Evolutionary conservation across 2,329 filamentous ascomycete species (phyloP).

Genomic region (Ascochyta clinopodiicola): DNA sequence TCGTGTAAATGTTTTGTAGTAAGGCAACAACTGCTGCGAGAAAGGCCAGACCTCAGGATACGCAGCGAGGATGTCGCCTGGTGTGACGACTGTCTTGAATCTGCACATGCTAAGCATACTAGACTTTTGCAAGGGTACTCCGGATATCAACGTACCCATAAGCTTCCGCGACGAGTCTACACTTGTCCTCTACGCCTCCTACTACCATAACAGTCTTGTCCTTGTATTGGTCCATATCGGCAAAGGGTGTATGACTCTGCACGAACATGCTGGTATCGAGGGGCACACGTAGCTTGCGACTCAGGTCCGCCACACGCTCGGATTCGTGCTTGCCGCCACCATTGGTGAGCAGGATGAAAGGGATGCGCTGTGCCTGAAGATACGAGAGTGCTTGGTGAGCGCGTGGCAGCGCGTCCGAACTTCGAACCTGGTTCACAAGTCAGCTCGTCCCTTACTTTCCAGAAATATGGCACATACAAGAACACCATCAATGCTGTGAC

Average conservation of each 20-base stretch:
- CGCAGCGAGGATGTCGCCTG: conserved; percentile 79
- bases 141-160: conserved; percentile 35
- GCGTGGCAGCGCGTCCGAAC: conserved; percentile 77
- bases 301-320: conserved; percentile 74
- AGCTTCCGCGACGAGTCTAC: conserved; percentile 74
- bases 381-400: conserved; percentile 75
- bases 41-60: conserved; percentile 86
- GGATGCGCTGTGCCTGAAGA: conserved; percentile 76
- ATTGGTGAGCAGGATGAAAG: conserved; percentile 95
- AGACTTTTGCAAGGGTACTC: not conserved
- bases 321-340: conserved; percentile 86
- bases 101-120: conserved; percentile 21
- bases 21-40: conserved; percentile 67
- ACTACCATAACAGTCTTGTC: conserved; percentile 59
- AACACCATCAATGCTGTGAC: conserved; percentile 85
- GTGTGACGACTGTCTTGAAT: conserved; percentile 76
- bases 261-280: conserved; percentile 76
- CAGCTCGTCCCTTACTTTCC: not conserved
- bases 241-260: conserved; percentile 90
- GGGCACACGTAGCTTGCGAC: conserved; percentile 67
- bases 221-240: conserved; percentile 66
- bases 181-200: conserved; percentile 60
- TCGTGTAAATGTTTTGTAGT: conserved; percentile 65
- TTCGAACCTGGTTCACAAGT: conserved; percentile 56
- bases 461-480: conserved; percentile 62